Conservation (phyloP, 768 basidiomycete genomes). For the Termitomyces bulborhizus region DNA sequence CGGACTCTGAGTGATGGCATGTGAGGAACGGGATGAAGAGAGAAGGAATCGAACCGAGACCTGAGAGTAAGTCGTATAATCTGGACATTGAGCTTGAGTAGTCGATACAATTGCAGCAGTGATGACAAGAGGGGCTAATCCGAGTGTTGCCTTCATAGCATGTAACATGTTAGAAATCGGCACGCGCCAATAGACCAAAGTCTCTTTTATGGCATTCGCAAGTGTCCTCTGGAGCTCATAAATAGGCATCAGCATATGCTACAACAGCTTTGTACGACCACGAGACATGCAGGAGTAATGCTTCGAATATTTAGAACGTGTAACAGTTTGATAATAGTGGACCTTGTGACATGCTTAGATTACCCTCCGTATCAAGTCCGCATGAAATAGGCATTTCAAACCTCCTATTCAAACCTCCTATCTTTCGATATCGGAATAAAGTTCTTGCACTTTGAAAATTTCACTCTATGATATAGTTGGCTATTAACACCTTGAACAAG, state of each 20-base stretch:
- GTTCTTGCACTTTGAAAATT: no score
- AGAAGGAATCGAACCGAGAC: conserved; percentile 20
- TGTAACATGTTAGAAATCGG: conserved; percentile 4
- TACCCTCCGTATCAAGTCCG: not conserved
- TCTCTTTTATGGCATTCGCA: conserved; percentile 12
- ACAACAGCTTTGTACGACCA: conserved; percentile 5
- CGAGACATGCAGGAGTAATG: conserved; percentile 8
- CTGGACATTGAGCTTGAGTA: conserved; percentile 45
- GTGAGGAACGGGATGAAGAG: not conserved
- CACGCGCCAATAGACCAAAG: not conserved
- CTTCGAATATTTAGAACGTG: not conserved
- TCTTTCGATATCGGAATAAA: no score
- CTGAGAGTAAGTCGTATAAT: conserved; percentile 56
- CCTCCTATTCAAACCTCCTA: no score
- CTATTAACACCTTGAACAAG: no score
- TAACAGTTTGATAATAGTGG: not conserved
- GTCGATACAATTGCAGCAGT: conserved; percentile 20
- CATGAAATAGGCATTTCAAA: no score
- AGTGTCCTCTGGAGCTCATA: conserved; percentile 6
- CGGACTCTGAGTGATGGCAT: conserved; percentile 32
- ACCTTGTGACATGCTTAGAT: not conserved
- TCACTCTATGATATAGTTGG: no score
- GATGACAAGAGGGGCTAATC: conserved; percentile 16
- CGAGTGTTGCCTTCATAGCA: conserved; percentile 18
- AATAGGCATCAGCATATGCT: conserved; percentile 16